Percentiles rank a stretch among this genome's conserved stretches.
Evolutionary conservation across 371 early-diverging fungal genomes (phyloP).

Genomic region (Basidiobolus meristosporus): DNA sequence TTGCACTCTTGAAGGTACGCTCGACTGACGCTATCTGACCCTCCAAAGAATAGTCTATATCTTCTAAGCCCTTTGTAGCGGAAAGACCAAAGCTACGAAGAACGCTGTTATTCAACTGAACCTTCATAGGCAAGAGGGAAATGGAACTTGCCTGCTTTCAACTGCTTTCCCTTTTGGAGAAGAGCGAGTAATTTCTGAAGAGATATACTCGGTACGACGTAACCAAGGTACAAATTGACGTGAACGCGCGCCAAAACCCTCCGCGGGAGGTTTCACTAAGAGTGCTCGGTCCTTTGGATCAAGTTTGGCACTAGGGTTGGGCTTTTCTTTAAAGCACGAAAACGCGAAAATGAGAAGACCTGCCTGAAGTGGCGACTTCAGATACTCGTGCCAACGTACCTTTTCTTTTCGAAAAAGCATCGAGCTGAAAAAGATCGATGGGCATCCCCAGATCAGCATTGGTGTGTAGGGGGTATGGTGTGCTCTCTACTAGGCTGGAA

Average conservation of each 20-base stretch:
- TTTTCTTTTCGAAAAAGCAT: no score
- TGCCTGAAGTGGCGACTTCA: no score
- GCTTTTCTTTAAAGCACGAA: no score
- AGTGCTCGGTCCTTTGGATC: slow-evolving; percentile 9
- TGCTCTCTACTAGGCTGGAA: slow-evolving; percentile 36
- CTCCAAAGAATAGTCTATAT: slow-evolving; percentile 21
- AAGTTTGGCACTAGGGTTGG: slow-evolving; percentile 1
- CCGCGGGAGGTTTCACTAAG: slow-evolving; percentile 4
- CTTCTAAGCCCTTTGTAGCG: slow-evolving; percentile 2
- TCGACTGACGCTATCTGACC: slow-evolving; percentile 49
- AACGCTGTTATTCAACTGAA: background rate
- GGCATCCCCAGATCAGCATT: slow-evolving; percentile 51
- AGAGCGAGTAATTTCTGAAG: slow-evolving; percentile 11
- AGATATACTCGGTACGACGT: slow-evolving; percentile 40
- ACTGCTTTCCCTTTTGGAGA: background rate
- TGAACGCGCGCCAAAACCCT: slow-evolving; percentile 1
- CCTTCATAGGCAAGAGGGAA: background rate
- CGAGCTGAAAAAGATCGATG: no score
- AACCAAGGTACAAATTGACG: slow-evolving; percentile 34
- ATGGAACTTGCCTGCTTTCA: background rate
- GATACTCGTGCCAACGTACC: no score
- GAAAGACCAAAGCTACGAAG: background rate
- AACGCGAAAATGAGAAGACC: no score
- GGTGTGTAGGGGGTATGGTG: slow-evolving; percentile 33
- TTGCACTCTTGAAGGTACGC: slow-evolving; percentile 40